These are phyloP conservation scores for Pichia sorboxylosa DNA, from an alignment of 1,139 yeast genomes.

Conservation along the genomic window DNA sequence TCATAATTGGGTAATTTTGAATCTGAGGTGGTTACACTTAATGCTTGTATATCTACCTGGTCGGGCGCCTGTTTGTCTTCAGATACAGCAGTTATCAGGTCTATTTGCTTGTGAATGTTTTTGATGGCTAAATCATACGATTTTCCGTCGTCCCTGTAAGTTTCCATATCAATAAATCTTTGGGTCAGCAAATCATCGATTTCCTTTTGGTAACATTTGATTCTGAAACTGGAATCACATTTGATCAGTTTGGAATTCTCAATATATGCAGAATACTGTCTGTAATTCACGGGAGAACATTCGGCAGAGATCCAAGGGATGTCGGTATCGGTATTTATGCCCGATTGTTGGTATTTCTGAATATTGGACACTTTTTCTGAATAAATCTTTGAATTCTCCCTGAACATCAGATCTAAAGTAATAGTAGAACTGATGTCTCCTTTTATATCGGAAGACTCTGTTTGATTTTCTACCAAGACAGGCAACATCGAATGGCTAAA, in stretches of 20 bases:
- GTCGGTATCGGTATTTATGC: slow-evolving; percentile 26
- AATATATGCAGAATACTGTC: slow-evolving; percentile 22
- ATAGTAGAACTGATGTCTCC: slow-evolving; percentile 39
- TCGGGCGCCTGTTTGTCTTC: not conserved
- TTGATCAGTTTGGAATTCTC: slow-evolving; percentile 50
- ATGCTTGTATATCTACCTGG: not conserved
- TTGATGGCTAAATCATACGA: slow-evolving; percentile 47
- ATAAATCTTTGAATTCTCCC: slow-evolving; percentile 48
- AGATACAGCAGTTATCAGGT: slow-evolving; percentile 12
- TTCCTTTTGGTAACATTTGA: slow-evolving; percentile 47
- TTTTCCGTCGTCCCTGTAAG: slow-evolving; percentile 50
- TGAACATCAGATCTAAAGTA: slow-evolving; percentile 57
- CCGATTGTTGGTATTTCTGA: slow-evolving; percentile 11
- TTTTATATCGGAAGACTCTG: slow-evolving; percentile 54
- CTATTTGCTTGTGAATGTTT: slow-evolving; percentile 38
- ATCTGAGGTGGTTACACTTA: slow-evolving; percentile 1
- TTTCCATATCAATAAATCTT: slow-evolving; percentile 42
- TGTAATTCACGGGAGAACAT: slow-evolving; percentile 15
- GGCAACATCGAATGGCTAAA: slow-evolving; percentile 49
- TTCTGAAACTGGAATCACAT: slow-evolving; percentile 45
- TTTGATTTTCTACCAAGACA: slow-evolving; percentile 42
- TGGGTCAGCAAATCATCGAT: slow-evolving; percentile 35
- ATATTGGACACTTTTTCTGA: slow-evolving; percentile 44
- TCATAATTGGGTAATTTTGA: slow-evolving; percentile 7
- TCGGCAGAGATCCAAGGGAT: slow-evolving; percentile 31